Percentiles rank a stretch among this genome's conserved stretches.
These are phyloP conservation scores for Rhizomucor pusillus DNA, from an alignment of 371 early-diverging fungal genomes.

Conservation along the genomic window DNA sequence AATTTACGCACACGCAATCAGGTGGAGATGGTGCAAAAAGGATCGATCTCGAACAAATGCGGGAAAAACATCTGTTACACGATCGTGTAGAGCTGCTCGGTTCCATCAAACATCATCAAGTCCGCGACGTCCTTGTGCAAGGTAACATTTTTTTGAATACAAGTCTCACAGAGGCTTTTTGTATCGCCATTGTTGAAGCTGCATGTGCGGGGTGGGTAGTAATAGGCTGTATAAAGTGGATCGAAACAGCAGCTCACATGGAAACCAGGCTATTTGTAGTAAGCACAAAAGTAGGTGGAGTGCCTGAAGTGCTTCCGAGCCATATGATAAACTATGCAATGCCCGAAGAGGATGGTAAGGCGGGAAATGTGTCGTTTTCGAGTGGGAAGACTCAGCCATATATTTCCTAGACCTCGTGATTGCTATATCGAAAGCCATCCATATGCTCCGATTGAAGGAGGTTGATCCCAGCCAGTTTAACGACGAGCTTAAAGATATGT, in stretches of 20 bases:
- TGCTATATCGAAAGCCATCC: slow-evolving; percentile 74
- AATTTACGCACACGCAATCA: slow-evolving; percentile 9
- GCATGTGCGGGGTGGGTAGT: slow-evolving; percentile 86
- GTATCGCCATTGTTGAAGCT: slow-evolving; percentile 99
- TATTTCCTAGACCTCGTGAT: slow-evolving; percentile 63
- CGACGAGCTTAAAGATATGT: slow-evolving; percentile 86
- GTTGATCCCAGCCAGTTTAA: slow-evolving; percentile 78
- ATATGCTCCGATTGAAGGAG: slow-evolving; percentile 63
- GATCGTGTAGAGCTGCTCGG: slow-evolving; percentile 95
- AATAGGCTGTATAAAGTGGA: not conserved
- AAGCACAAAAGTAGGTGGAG: slow-evolving; percentile 98
- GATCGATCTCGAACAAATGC: slow-evolving; percentile 97
- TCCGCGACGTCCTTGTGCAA: slow-evolving; percentile 87
- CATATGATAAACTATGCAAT: slow-evolving; percentile 95
- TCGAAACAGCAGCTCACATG: not conserved
- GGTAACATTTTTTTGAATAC: slow-evolving; percentile 99
- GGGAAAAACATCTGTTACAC: slow-evolving; percentile 91
- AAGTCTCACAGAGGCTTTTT: slow-evolving; percentile 99
- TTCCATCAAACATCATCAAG: slow-evolving; percentile 80
- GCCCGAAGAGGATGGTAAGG: slow-evolving; percentile 86
- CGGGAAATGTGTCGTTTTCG: not conserved
- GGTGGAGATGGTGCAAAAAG: slow-evolving; percentile 98
- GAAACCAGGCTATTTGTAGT: slow-evolving; percentile 86
- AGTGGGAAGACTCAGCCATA: not conserved
- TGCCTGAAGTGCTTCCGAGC: slow-evolving; percentile 96